Evolutionary conservation across 2,329 filamentous ascomycete species (phyloP).

Genomic region (Pezicula neosporulosa): DNA sequence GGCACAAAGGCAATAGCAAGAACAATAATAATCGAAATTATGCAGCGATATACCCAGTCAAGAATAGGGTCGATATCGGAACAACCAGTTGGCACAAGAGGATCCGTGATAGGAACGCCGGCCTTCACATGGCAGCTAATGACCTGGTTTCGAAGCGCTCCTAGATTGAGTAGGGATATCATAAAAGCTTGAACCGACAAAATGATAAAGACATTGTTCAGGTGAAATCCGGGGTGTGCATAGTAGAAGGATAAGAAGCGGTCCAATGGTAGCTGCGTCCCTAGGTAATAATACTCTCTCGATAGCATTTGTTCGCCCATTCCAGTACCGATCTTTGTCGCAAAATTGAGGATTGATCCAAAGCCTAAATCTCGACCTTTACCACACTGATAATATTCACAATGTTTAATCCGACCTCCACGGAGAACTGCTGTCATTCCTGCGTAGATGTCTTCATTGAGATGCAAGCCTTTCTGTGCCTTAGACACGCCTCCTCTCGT

Average conservation of each 20-base stretch:
- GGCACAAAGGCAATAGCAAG: conserved; percentile 98
- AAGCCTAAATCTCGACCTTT: conserved; percentile 99
- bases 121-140: conserved; percentile 83
- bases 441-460: conserved; percentile 99
- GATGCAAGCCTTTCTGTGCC: conserved; percentile 96
- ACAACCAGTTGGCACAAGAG: conserved; percentile 83
- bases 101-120: conserved; percentile 87
- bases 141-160: conserved; percentile 83
- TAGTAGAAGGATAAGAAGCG: conserved; percentile 99
- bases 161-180: conserved; percentile 87
- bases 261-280: conserved; percentile 92
- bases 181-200: conserved; percentile 98
- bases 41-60: conserved; percentile 91
- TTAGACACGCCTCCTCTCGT: conserved; percentile 98
- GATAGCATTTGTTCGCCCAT: conserved; percentile 99
- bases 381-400: conserved; percentile 99
- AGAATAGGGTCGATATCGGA: conserved; percentile 81
- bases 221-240: conserved; percentile 96
- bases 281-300: conserved; percentile 98
- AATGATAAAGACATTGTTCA: conserved; percentile 99
- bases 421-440: conserved; percentile 96
- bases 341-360: conserved; percentile 99
- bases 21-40: conserved; percentile 97
- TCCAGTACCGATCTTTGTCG: conserved; percentile 98
- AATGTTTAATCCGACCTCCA: conserved; percentile 99